Conservation (phyloP, 495 filamentous ascomycete genomes). For the Penicillium chermesinum region DNA sequence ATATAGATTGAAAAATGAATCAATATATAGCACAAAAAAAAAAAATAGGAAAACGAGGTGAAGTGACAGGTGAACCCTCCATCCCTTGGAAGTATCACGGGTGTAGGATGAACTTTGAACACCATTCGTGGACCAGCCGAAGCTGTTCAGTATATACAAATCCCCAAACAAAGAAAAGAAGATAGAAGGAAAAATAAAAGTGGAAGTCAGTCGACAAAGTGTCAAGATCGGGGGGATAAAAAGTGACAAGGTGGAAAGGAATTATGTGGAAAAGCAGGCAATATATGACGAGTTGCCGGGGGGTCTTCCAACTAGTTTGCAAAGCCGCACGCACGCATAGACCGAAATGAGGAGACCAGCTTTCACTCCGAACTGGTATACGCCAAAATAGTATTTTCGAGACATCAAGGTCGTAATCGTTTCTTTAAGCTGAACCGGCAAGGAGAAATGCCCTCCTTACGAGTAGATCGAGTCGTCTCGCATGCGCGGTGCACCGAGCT, state of each 20-base stretch:
- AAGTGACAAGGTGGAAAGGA: neutral
- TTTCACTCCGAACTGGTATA: constrained; percentile 3
- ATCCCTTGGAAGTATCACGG: neutral
- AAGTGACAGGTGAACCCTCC: neutral
- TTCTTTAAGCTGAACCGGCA: neutral
- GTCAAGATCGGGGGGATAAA: constrained; percentile 1
- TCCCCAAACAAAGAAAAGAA: constrained; percentile 2
- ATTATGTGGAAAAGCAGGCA: neutral
- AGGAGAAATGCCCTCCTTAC: constrained; percentile 8
- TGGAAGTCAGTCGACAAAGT: neutral
- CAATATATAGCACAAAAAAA: constrained; percentile 1
- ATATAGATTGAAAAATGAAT: neutral
- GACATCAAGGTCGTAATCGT: constrained; percentile 15
- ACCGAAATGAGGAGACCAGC: neutral
- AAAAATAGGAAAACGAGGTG: neutral
- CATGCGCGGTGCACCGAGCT: constrained; percentile 29
- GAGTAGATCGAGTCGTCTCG: constrained; percentile 37
- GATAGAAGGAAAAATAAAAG: neutral
- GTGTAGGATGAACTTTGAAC: too few relatives aligned
- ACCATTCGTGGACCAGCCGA: constrained; percentile 3
- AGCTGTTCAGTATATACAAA: constrained; percentile 14
- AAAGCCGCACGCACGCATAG: neutral
- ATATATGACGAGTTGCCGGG: too few relatives aligned
- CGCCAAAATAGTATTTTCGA: constrained; percentile 6
- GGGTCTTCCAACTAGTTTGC: too few relatives aligned